Conservation (phyloP, 73 alveolate genomes). For the Paraurostyla sp. region DNA sequence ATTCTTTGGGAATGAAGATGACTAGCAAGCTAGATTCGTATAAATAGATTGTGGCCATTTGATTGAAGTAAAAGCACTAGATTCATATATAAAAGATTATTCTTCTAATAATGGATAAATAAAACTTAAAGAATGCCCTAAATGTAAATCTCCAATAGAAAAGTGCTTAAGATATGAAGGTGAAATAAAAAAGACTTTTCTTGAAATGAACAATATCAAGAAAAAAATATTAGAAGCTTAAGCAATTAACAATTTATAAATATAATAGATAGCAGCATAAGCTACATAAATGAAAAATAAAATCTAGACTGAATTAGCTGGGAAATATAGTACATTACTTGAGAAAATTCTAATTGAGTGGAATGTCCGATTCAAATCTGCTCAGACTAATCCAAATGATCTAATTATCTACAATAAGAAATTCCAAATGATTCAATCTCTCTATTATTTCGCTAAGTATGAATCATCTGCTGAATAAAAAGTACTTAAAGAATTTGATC, state of each 20-base stretch:
- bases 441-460: too few species aligned
- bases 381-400: too few species aligned
- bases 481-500: too few species aligned
- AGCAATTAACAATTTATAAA: background rate
- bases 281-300: background rate
- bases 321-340: too few species aligned
- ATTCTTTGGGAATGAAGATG: conserved; percentile 85
- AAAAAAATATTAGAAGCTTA: background rate
- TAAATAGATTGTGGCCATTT: conserved; percentile 79
- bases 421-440: too few species aligned
- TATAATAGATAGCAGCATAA: background rate
- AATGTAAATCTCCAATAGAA: conserved; percentile 75
- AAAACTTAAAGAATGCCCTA: conserved; percentile 80
- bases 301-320: too few species aligned
- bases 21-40: conserved; percentile 80
- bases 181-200: background rate
- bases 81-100: conserved; percentile 50
- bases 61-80: conserved; percentile 79
- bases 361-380: too few species aligned
- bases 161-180: conserved; percentile 50
- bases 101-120: conserved; percentile 29
- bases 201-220: conserved; percentile 29
- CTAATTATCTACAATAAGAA: too few species aligned
- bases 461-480: too few species aligned
- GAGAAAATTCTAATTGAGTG: too few species aligned